phyloP scores from a whole-genome alignment of 106 monocot genomes.

The Iris macrosiphon region DNA sequence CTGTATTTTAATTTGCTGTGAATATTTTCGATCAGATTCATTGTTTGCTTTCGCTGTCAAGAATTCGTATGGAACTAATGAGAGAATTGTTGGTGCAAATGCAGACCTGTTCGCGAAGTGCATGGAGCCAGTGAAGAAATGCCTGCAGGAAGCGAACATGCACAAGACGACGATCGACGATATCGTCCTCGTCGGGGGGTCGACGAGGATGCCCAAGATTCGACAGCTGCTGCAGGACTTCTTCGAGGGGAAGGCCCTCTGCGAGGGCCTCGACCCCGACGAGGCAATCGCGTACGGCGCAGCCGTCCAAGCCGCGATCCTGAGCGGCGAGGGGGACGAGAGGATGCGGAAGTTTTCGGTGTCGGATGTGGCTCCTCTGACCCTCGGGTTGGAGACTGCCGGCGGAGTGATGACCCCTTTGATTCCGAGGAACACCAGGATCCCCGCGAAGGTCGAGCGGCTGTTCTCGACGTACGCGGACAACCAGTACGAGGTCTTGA shows the following conservation, averaged over 20 bases:
- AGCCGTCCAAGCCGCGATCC: constrained; percentile 40
- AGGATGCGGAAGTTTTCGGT: constrained; percentile 26
- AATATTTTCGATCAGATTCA: too few species aligned
- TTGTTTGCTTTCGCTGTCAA: too few species aligned
- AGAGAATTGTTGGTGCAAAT: too few species aligned
- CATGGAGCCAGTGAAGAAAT: constrained; percentile 32
- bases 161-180: constrained; percentile 24
- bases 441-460: neutral
- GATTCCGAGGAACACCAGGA: neutral
- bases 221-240: constrained; percentile 21
- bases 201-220: constrained; percentile 32
- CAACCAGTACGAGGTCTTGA: neutral
- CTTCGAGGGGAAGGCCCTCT: constrained; percentile 49
- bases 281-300: constrained; percentile 40
- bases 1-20: too few species aligned
- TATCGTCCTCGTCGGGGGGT: constrained; percentile 33
- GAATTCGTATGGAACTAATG: too few species aligned
- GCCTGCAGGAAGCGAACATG: constrained; percentile 25
- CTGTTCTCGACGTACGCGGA: neutral
- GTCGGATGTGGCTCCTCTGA: neutral
- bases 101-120: constrained; percentile 23
- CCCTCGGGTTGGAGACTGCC: neutral
- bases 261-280: constrained; percentile 47
- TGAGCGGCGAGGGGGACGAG: constrained; percentile 63
- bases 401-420: constrained; percentile 1